Evolutionary conservation across 495 filamentous ascomycete species (phyloP).

Genomic region (Evansstolkia leycettana): DNA sequence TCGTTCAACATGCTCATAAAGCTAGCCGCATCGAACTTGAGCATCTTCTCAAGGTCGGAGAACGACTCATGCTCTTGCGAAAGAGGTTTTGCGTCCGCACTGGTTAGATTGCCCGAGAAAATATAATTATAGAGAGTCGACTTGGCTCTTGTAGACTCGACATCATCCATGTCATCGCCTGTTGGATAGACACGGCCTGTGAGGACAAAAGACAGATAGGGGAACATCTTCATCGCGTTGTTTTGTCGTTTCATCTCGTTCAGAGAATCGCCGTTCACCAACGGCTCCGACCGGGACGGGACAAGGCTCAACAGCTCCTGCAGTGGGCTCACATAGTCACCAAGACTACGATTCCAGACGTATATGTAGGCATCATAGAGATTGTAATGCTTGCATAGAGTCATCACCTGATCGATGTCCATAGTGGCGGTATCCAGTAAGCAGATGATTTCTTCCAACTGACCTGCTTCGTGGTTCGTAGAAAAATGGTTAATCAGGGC

Average conservation of each 20-base stretch:
- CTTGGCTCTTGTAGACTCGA: slow-evolving; percentile 62
- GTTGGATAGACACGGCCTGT: slow-evolving; percentile 87
- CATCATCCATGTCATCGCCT: slow-evolving; percentile 57
- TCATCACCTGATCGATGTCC: slow-evolving; percentile 87
- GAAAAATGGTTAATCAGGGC: slow-evolving; percentile 72
- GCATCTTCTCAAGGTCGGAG: slow-evolving; percentile 68
- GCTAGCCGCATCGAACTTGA: slow-evolving; percentile 80
- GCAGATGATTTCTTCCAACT: slow-evolving; percentile 91
- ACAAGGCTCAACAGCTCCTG: slow-evolving; percentile 72
- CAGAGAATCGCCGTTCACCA: slow-evolving; percentile 23
- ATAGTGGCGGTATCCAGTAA: slow-evolving; percentile 81
- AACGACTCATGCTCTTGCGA: slow-evolving; percentile 57
- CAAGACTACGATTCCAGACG: slow-evolving; percentile 85
- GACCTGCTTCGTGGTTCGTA: slow-evolving; percentile 51
- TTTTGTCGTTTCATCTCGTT: slow-evolving; percentile 23
- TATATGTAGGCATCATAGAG: slow-evolving; percentile 95
- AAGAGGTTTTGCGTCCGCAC: slow-evolving; percentile 37
- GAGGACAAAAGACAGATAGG: slow-evolving; percentile 85
- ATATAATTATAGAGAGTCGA: slow-evolving; percentile 82
- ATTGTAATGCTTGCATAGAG: slow-evolving; percentile 77
- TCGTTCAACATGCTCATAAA: slow-evolving; percentile 94
- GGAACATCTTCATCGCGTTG: slow-evolving; percentile 85
- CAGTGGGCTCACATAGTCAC: slow-evolving; percentile 82
- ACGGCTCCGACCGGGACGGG: slow-evolving; percentile 14
- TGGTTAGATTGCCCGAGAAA: slow-evolving; percentile 59